phyloP scores from a whole-genome alignment of 176 grass and related monocot genomes.

The Hordeum marinum region DNA sequence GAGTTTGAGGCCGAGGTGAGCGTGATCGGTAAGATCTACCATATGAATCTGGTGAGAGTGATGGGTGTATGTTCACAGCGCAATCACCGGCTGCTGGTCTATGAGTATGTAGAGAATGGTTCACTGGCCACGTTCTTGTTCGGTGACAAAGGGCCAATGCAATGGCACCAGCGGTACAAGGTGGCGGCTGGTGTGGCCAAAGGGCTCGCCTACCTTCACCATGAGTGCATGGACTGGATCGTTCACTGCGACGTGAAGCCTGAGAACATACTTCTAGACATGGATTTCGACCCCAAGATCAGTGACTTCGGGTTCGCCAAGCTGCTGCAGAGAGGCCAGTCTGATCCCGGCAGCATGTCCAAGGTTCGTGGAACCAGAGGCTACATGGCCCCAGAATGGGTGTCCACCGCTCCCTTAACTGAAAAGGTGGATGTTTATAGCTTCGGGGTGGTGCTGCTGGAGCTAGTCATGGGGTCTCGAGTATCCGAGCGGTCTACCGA shows the following conservation, averaged over 20 bases:
- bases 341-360: background rate
- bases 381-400: conserved; percentile 27
- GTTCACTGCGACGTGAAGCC: conserved; percentile 28
- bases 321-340: conserved; percentile 13
- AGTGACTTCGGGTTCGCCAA: conserved; percentile 29
- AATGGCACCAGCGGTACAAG: conserved; percentile 24
- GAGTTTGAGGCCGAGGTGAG: conserved; percentile 25
- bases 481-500: background rate
- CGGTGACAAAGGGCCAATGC: background rate
- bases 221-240: conserved; percentile 30
- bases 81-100: background rate
- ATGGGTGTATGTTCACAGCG: conserved; percentile 4
- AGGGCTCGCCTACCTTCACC: conserved; percentile 17
- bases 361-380: conserved; percentile 23
- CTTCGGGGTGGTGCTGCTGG: conserved; percentile 20
- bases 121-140: conserved; percentile 21
- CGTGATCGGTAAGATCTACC: conserved; percentile 25
- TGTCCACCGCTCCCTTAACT: background rate
- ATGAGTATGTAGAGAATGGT: conserved; percentile 17
- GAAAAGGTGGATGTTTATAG: conserved; percentile 34
- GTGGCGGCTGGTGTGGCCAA: conserved; percentile 3
- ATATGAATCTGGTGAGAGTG: conserved; percentile 34
- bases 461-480: conserved; percentile 3
- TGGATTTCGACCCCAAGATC: conserved; percentile 31
- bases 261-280: conserved; percentile 25